Conservation (phyloP, 306 rosid species). For the Rubus idaeus region DNA sequence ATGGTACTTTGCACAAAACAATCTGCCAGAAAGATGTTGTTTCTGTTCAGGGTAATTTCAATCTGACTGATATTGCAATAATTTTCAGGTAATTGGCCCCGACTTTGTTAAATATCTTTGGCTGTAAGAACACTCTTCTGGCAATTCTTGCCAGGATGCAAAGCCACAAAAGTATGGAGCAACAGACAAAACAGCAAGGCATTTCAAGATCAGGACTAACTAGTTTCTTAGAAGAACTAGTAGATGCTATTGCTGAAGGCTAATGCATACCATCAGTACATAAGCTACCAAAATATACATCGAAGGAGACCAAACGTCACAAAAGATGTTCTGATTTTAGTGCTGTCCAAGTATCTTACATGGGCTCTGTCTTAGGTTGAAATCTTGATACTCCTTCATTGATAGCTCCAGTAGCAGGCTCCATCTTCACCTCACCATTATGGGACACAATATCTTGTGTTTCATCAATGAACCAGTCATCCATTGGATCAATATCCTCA, state of each 20-base stretch:
- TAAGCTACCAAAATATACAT: background rate
- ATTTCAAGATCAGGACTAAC: no score
- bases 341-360: constrained; percentile 6
- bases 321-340: background rate
- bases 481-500: constrained; percentile 20
- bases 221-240: background rate
- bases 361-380: background rate
- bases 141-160: background rate
- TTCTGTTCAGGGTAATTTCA: no score
- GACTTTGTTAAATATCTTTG: background rate
- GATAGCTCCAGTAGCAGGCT: background rate
- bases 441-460: background rate
- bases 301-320: no score
- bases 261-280: background rate
- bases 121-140: background rate
- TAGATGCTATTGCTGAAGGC: background rate
- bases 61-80: background rate
- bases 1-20: no score
- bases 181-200: background rate
- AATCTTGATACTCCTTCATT: background rate
- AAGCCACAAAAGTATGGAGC: background rate
- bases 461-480: constrained; percentile 24
- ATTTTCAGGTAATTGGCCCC: background rate
- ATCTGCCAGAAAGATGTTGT: no score
- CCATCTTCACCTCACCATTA: background rate